Evolutionary conservation across 345 rosid genomes (phyloP).

Genomic region (Melaleuca quinquenervia): DNA sequence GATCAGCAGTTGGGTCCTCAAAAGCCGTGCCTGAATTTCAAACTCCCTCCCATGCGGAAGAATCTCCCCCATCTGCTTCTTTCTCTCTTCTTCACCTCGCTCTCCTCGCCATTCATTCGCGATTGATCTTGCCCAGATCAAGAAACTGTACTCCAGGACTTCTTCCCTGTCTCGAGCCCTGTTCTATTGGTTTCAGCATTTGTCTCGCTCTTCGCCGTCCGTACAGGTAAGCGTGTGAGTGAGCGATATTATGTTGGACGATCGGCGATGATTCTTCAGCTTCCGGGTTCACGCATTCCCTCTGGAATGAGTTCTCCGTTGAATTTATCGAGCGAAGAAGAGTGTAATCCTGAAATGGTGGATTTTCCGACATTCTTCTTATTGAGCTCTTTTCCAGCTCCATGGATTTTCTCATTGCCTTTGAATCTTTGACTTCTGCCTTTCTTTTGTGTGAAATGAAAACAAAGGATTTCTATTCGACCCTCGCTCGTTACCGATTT

Average conservation of each 20-base stretch:
- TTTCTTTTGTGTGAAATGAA: background rate
- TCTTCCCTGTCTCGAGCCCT: background rate
- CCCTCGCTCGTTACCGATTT: background rate
- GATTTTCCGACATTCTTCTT: background rate
- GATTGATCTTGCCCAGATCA: background rate
- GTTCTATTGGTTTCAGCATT: background rate
- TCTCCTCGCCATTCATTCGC: background rate
- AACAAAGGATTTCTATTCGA: background rate
- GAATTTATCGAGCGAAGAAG: background rate
- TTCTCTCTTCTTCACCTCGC: background rate
- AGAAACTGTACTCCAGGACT: background rate
- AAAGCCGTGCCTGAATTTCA: constrained; percentile 16
- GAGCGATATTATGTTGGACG: background rate
- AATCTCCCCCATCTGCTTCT: background rate
- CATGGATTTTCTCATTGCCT: background rate
- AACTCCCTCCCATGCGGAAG: background rate
- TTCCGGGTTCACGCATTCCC: background rate
- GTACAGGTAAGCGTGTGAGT: background rate
- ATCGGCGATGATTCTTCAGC: background rate
- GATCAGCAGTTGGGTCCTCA: constrained; percentile 7
- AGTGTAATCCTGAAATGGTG: background rate
- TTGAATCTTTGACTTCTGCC: background rate
- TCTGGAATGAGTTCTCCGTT: background rate
- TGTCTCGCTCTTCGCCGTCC: background rate
- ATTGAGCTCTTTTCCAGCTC: background rate